Conservation (phyloP, 495 filamentous ascomycete species). For the Daldinia concentrica region DNA sequence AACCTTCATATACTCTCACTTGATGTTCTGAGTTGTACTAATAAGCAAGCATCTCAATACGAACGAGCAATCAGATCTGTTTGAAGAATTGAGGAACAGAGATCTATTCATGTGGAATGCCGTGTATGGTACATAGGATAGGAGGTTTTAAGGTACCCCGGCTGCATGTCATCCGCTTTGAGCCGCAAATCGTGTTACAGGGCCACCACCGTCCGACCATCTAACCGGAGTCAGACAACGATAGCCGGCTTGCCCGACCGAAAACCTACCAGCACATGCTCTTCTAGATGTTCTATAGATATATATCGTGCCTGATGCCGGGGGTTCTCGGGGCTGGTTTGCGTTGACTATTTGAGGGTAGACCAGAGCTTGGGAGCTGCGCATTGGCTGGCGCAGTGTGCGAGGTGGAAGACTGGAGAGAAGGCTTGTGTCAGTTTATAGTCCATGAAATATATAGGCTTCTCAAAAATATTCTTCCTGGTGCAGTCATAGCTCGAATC, state of each 20-base stretch:
- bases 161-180: slow-evolving; percentile 22
- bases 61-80: not conserved
- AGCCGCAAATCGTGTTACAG: slow-evolving; percentile 44
- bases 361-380: slow-evolving; percentile 96
- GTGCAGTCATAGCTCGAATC: not conserved
- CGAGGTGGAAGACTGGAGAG: slow-evolving; percentile 90
- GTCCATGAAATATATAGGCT: not conserved
- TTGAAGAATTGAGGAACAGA: slow-evolving; percentile 34
- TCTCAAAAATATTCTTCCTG: not conserved
- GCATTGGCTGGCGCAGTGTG: slow-evolving; percentile 89
- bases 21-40: not conserved
- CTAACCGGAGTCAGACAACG: slow-evolving; percentile 23
- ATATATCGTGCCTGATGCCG: slow-evolving; percentile 10
- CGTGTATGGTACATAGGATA: slow-evolving; percentile 46
- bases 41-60: not conserved
- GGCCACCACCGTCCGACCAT: slow-evolving; percentile 27
- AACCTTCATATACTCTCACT: slow-evolving; percentile 1
- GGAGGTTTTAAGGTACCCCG: slow-evolving; percentile 33
- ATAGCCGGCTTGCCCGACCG: slow-evolving; percentile 17
- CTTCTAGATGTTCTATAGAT: slow-evolving; percentile 36
- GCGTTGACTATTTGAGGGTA: slow-evolving; percentile 77
- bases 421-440: slow-evolving; percentile 29
- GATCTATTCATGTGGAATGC: slow-evolving; percentile 46
- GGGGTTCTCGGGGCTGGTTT: slow-evolving; percentile 5
- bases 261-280: slow-evolving; percentile 24